Percentiles rank a stretch among this genome's conserved stretches.
Evolutionary conservation across 2,329 filamentous ascomycete genomes (phyloP).

Genomic region (Chrysoporthe cubensis): DNA sequence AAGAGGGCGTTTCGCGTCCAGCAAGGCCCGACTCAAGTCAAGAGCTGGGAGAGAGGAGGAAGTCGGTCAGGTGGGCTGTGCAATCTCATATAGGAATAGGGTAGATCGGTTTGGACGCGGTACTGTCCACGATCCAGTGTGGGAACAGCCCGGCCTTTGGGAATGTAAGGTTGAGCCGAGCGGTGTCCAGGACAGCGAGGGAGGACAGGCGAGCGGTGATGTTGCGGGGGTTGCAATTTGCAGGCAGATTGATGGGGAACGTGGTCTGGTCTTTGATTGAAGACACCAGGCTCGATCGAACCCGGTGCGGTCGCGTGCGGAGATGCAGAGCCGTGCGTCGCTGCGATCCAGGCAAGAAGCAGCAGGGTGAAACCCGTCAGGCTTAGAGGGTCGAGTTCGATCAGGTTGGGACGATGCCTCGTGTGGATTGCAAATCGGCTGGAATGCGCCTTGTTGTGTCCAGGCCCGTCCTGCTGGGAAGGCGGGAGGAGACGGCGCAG

Average conservation of each 20-base stretch:
- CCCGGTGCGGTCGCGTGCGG: not conserved
- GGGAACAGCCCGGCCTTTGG: constrained; percentile 9
- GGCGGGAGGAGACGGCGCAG: not conserved
- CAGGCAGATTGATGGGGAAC: constrained; percentile 20
- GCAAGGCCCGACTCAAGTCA: constrained; percentile 25
- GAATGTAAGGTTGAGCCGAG: constrained; percentile 18
- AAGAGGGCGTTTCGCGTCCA: constrained; percentile 22
- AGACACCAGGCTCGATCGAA: constrained; percentile 11
- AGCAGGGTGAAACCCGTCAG: constrained; percentile 8
- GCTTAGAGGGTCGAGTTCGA: not conserved
- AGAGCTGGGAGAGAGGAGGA: constrained; percentile 17
- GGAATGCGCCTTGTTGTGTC: not conserved
- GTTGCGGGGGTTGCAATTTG: constrained; percentile 19
- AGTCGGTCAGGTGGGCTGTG: constrained; percentile 23
- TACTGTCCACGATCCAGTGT: constrained; percentile 11
- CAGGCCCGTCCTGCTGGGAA: not conserved
- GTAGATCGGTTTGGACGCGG: constrained; percentile 24
- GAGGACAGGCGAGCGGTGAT: constrained; percentile 11
- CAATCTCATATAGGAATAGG: constrained; percentile 20
- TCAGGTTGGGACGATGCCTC: constrained; percentile 7
- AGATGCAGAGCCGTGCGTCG: not conserved
- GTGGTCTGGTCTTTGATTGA: constrained; percentile 13
- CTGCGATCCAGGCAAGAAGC: not conserved
- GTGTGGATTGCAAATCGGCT: constrained; percentile 4
- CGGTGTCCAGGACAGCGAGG: constrained; percentile 21